Conservation (phyloP, 257 asterid species). For the Gentiana dahurica region DNA sequence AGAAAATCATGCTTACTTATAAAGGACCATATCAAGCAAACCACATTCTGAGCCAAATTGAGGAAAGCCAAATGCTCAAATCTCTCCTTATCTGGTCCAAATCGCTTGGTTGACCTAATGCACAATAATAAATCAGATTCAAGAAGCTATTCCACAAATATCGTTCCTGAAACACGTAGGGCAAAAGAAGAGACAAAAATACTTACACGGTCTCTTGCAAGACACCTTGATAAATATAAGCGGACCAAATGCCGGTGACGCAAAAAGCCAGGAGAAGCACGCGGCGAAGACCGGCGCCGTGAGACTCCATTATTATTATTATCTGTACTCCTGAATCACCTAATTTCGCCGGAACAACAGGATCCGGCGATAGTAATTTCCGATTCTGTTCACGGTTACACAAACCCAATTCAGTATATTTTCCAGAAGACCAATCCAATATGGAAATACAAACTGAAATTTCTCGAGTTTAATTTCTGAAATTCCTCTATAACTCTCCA, state of each 20-base stretch:
- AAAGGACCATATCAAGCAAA: conserved; percentile 87
- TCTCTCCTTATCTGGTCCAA: conserved; percentile 81
- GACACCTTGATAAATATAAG: conserved; percentile 90
- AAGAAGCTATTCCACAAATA: background rate
- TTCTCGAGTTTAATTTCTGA: too few species aligned
- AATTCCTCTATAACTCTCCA: too few species aligned
- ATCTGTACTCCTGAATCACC: background rate
- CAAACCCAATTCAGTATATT: too few species aligned
- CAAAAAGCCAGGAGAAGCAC: conserved; percentile 64
- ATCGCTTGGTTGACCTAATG: conserved; percentile 79
- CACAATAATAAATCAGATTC: background rate
- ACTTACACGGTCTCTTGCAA: conserved; percentile 86
- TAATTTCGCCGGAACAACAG: conserved; percentile 19
- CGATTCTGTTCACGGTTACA: too few species aligned
- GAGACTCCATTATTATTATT: conserved; percentile 43
- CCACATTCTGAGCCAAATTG: conserved; percentile 90
- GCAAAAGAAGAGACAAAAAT: background rate
- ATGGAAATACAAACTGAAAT: too few species aligned
- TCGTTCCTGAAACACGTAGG: background rate
- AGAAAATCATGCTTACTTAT: conserved; percentile 46
- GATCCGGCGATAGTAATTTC: conserved; percentile 23
- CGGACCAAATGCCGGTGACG: conserved; percentile 95
- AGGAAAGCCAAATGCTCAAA: conserved; percentile 95
- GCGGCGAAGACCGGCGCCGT: conserved; percentile 71
- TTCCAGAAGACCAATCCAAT: too few species aligned